Conservation (phyloP, 345 rosid species). For the Populus ilicifolia region DNA sequence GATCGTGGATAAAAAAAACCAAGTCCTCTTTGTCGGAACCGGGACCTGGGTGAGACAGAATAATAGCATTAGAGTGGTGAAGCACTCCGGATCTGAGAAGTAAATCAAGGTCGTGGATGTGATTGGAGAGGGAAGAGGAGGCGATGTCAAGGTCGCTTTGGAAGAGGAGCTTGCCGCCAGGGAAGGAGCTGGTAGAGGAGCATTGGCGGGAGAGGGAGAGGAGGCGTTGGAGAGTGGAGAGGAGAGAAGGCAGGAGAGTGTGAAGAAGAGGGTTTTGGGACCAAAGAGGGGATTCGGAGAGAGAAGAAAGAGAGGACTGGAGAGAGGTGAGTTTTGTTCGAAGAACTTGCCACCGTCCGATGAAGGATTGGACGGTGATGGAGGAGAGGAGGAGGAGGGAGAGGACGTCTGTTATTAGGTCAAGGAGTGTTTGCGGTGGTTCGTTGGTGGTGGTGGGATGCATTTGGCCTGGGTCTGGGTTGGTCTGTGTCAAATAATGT, state of each 20-base stretch:
- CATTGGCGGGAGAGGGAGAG: slow-evolving; percentile 60
- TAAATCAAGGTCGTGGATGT: slow-evolving; percentile 62
- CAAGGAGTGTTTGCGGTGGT: slow-evolving; percentile 60
- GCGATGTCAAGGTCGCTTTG: slow-evolving; percentile 93
- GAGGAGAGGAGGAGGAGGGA: slow-evolving; percentile 61
- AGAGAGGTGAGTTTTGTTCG: slow-evolving; percentile 59
- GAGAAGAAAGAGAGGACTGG: slow-evolving; percentile 44
- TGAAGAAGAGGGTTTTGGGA: slow-evolving; percentile 65
- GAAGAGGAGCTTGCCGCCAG: slow-evolving; percentile 72
- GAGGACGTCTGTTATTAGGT: slow-evolving; percentile 51
- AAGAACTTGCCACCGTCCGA: slow-evolving; percentile 74
- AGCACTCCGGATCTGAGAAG: slow-evolving; percentile 81
- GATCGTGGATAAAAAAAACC: slow-evolving; percentile 55
- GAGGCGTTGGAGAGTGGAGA: slow-evolving; percentile 73
- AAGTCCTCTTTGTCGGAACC: slow-evolving; percentile 55
- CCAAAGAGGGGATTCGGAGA: slow-evolving; percentile 72
- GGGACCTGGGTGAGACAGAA: slow-evolving; percentile 58
- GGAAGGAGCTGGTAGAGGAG: slow-evolving; percentile 38
- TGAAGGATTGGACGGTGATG: slow-evolving; percentile 51
- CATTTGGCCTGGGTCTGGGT: slow-evolving; percentile 27
- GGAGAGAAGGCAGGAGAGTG: slow-evolving; percentile 62
- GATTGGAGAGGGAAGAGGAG: slow-evolving; percentile 52
- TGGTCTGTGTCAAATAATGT: not conserved
- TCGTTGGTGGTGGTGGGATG: slow-evolving; percentile 33
- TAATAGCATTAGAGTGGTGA: slow-evolving; percentile 63